phyloP scores from a whole-genome alignment of 2,329 filamentous ascomycete genomes.

The Calonectria pseudoturangicola region DNA sequence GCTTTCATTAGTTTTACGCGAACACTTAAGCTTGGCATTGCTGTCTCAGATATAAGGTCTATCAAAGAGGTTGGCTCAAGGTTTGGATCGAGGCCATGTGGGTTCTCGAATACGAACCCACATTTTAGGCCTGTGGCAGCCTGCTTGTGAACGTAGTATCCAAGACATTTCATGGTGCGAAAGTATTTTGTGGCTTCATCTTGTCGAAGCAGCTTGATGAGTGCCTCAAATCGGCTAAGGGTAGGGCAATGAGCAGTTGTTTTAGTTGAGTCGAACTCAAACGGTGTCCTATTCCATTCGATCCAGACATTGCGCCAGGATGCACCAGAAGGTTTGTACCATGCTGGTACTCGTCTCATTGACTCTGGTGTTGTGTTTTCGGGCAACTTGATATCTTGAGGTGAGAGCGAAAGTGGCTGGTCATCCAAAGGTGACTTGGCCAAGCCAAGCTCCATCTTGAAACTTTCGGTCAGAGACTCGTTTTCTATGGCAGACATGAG shows the following conservation, averaged over 20 bases:
- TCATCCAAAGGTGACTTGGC: background rate
- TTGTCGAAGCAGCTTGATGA: background rate
- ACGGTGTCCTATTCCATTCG: background rate
- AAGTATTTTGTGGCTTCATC: background rate
- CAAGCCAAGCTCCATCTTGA: background rate
- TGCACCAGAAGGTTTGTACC: background rate
- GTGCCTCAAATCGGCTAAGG: background rate
- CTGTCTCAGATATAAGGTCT: background rate
- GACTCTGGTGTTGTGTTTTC: background rate
- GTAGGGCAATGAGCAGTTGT: background rate
- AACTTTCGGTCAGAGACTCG: background rate
- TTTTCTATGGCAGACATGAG: background rate
- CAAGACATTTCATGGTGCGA: background rate
- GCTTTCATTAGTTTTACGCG: constrained; percentile 1
- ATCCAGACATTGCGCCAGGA: background rate
- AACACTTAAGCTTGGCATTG: background rate
- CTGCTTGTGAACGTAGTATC: background rate
- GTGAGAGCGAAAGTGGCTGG: background rate
- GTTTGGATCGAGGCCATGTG: background rate
- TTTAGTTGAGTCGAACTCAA: no score
- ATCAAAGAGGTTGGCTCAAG: background rate
- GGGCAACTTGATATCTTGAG: background rate
- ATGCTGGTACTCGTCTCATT: background rate
- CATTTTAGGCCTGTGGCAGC: background rate
- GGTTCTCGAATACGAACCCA: constrained; percentile 1